Percentiles rank a stretch among this genome's conserved stretches.
phyloP scores from a whole-genome alignment of 2,329 filamentous ascomycete genomes.

The Fusarium sp. region DNA sequence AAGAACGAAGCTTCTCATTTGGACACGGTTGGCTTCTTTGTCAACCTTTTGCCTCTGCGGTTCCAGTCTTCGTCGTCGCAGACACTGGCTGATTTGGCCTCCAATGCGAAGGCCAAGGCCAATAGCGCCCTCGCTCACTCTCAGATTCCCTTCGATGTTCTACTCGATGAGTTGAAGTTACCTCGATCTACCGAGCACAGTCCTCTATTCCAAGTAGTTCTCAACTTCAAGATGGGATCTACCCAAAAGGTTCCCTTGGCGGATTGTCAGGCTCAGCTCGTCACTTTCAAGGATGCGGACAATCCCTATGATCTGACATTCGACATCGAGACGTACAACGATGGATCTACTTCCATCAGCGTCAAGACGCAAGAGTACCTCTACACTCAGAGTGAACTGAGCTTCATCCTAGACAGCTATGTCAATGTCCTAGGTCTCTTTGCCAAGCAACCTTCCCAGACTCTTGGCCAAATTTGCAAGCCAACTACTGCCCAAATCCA shows the following conservation, averaged over 20 bases:
- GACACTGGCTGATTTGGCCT: neutral
- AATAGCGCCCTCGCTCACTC: conserved; percentile 5
- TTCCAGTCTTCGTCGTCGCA: neutral
- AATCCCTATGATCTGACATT: conserved; percentile 9
- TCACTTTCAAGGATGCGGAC: conserved; percentile 5
- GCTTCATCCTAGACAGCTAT: neutral
- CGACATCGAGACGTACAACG: neutral
- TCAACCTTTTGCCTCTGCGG: conserved; percentile 22
- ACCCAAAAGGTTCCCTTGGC: conserved; percentile 8
- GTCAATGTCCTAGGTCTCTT: neutral
- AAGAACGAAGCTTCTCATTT: conserved; percentile 10
- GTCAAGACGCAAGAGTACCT: conserved; percentile 12
- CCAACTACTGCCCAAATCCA: neutral
- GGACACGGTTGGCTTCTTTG: conserved; percentile 23
- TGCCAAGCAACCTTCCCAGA: neutral
- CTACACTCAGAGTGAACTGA: neutral
- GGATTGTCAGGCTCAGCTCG: conserved; percentile 4
- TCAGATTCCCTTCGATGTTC: conserved; percentile 12
- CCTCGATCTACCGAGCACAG: conserved; percentile 14
- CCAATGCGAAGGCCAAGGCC: conserved; percentile 1
- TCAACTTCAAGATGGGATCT: conserved; percentile 17
- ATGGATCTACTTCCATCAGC: conserved; percentile 1
- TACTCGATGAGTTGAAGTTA: conserved; percentile 12
- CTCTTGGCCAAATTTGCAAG: neutral
- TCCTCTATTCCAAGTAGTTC: conserved; percentile 6